Percentiles rank a stretch among this genome's conserved stretches.
Conservation (phyloP, 108 stramenopile genomes). For the Nannochloropsis salina region DNA sequence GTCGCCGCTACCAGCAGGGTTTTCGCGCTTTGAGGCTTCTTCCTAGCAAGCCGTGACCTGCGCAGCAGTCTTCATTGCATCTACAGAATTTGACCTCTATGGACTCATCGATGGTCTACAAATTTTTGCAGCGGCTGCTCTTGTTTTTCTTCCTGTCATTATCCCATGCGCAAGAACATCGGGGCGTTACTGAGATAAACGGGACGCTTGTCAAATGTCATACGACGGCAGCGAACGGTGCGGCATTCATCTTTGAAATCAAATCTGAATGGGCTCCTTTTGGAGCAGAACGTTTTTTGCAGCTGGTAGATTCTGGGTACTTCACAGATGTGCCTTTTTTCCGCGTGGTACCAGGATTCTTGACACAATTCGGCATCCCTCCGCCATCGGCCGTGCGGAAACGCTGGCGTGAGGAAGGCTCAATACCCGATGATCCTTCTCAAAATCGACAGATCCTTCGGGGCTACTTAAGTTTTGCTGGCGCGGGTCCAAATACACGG, state of each 20-base stretch:
- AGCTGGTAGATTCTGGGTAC: constrained; percentile 32
- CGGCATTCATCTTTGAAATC: constrained; percentile 11
- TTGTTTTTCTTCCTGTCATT: not conserved
- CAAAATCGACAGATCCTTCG: constrained; percentile 22
- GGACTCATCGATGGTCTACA: not conserved
- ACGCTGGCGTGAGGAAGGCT: constrained; percentile 38
- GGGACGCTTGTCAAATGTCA: not conserved
- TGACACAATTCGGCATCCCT: constrained; percentile 43
- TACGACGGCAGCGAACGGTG: not conserved
- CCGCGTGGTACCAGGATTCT: constrained; percentile 39
- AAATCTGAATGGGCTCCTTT: constrained; percentile 37
- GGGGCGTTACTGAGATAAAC: not conserved
- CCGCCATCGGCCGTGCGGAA: constrained; percentile 15
- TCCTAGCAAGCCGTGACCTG: too few relatives aligned
- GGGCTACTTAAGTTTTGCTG: constrained; percentile 53
- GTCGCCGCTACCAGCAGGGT: too few relatives aligned
- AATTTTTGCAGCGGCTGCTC: not conserved
- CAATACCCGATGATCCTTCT: not conserved
- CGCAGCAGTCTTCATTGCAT: too few relatives aligned
- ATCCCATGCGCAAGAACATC: not conserved
- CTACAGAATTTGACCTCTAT: too few relatives aligned
- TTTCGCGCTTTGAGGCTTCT: too few relatives aligned
- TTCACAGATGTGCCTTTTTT: constrained; percentile 46
- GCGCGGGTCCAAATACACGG: constrained; percentile 45
- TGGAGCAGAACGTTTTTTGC: constrained; percentile 41